Percentiles rank a stretch among this genome's conserved stretches.
phyloP scores from a whole-genome alignment of 2,329 filamentous ascomycete genomes.

The Helicocarpus griseus region DNA sequence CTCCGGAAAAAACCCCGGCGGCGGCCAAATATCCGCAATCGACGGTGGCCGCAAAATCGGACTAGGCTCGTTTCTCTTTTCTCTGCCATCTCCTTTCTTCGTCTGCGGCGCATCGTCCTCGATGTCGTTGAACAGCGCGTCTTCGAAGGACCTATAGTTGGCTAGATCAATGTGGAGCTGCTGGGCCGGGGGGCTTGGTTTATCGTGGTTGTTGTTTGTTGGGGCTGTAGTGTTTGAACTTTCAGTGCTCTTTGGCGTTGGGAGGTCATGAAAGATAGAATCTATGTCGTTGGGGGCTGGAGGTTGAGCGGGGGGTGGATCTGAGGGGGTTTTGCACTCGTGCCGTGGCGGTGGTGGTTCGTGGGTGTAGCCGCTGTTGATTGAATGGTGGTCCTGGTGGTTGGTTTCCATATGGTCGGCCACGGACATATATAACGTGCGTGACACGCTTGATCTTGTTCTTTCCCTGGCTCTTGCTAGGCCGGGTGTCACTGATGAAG shows the following conservation, averaged over 20 bases:
- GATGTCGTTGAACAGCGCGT: background rate
- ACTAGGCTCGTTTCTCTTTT: conserved; percentile 8
- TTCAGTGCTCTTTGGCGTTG: conserved; percentile 36
- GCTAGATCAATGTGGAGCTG: background rate
- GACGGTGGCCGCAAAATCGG: conserved; percentile 29
- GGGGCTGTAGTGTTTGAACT: conserved; percentile 9
- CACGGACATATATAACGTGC: background rate
- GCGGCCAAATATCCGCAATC: conserved; percentile 35
- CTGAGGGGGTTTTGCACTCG: background rate
- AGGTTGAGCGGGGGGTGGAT: background rate
- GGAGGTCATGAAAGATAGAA: conserved; percentile 37
- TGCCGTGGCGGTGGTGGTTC: background rate
- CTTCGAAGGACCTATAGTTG: background rate
- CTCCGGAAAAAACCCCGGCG: conserved; percentile 33
- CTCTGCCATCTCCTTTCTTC: background rate
- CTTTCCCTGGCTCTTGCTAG: background rate
- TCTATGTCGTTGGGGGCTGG: conserved; percentile 26
- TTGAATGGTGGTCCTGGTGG: background rate
- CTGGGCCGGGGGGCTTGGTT: background rate
- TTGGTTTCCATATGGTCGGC: background rate
- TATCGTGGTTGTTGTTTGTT: background rate
- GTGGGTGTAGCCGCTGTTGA: background rate
- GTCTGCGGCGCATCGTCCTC: background rate
- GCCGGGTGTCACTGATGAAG: background rate
- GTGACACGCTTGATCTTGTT: background rate